Conservation (phyloP, 495 filamentous ascomycete species). For the Aspergillus bridgeri region DNA sequence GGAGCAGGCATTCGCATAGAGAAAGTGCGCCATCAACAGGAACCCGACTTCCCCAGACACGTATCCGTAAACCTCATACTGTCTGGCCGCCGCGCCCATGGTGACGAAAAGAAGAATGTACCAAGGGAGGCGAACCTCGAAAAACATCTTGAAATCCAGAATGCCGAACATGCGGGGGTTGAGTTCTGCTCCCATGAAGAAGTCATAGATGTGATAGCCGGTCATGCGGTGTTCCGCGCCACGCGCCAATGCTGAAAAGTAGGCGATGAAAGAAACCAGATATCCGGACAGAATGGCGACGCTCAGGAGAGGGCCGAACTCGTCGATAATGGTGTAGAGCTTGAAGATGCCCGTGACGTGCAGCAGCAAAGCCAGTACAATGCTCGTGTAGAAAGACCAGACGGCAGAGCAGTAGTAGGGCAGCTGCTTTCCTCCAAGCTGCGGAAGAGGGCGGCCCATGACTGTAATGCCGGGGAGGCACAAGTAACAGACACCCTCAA, state of each 20-base stretch:
- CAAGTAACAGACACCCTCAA: slow-evolving; percentile 78
- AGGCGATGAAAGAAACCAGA: slow-evolving; percentile 74
- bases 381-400: slow-evolving; percentile 81
- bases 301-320: slow-evolving; percentile 86
- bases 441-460: slow-evolving; percentile 81
- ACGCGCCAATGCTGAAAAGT: slow-evolving; percentile 74
- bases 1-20: slow-evolving; percentile 94
- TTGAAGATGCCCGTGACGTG: slow-evolving; percentile 83
- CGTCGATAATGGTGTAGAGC: slow-evolving; percentile 90
- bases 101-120: slow-evolving; percentile 84
- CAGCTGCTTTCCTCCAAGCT: slow-evolving; percentile 77
- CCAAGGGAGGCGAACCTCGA: slow-evolving; percentile 96
- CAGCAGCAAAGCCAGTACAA: slow-evolving; percentile 60
- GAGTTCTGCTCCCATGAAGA: slow-evolving; percentile 98
- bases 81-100: slow-evolving; percentile 73
- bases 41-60: slow-evolving; percentile 87
- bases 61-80: slow-evolving; percentile 88
- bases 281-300: slow-evolving; percentile 90
- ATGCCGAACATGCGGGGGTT: slow-evolving; percentile 93
- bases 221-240: slow-evolving; percentile 90
- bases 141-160: slow-evolving; percentile 99
- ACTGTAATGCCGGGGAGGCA: slow-evolving; percentile 78
- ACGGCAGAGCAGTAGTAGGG: slow-evolving; percentile 91
- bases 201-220: slow-evolving; percentile 88
- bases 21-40: slow-evolving; percentile 86